Evolutionary conservation across 805 yeast species (phyloP), one percentile per base, ranked within the genome.

Genomic region (Ogataea parapolymorpha): DNA sequence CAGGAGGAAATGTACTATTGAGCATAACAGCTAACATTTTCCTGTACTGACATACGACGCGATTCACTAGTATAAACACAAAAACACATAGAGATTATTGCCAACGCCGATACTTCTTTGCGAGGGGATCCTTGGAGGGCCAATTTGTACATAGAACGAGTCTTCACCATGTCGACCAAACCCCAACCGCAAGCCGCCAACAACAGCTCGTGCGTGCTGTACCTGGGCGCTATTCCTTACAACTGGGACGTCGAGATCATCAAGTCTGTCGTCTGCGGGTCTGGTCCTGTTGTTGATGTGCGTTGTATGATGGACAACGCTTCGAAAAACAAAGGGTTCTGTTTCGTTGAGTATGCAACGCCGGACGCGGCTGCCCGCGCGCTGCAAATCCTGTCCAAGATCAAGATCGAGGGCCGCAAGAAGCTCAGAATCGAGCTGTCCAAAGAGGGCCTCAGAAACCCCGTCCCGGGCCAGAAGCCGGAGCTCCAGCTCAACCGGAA

Each of bases 271-370:
- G 80, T 83, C 17, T 80, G 85, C 39, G 90, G 90, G 1, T 71
- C 85, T 8, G 93, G 93, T 1, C 74, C 76, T 3, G 76, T 85
- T 18, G 79, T 80, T 12, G 86, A 80, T 48, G 82, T 83, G 7
- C 71, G 86, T 50, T 60, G 82, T 61, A 71, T 82, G 63, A 71
- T 68, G 70, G 78, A 78, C 55, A 68, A 70, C 54, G 74, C 73
- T 9, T 78, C 80, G 9, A 74, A 75, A 46, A 76, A 78, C 53
- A 80, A 80, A 54, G 85, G 85, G n/a, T 81, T 73, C 51, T 76
- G 83, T 43, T 81, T 81, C 53, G 74, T 81, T 22, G 86, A 81
- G 58, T 81, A 77, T 52, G 50, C 59, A 2, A 59, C 67, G 14
- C 74, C 81, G 1, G 65, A 63, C 32, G 79, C 79, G 35, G 85